Conservation (phyloP, 1,284 basidiomycete species). For the Taiwanofungus camphoratus region DNA sequence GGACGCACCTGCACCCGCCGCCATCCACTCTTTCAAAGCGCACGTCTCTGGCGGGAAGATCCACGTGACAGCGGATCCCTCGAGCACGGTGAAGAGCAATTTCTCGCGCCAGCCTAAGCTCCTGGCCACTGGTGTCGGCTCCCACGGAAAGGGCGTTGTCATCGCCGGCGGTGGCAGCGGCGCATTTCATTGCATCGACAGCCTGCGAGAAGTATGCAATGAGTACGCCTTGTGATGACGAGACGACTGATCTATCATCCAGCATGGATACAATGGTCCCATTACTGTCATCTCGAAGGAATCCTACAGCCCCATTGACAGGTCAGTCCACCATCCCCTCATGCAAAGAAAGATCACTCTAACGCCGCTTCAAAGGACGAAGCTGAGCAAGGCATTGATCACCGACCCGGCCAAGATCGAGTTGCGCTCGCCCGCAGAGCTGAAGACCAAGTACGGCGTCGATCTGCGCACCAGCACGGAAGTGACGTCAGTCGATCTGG, state of each 20-base stretch:
- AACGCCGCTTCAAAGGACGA: conserved; percentile 49
- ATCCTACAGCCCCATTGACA: conserved; percentile 79
- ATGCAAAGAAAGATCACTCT: neutral
- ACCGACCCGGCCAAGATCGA: conserved; percentile 75
- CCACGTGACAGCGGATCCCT: conserved; percentile 70
- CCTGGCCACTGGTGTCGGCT: conserved; percentile 31
- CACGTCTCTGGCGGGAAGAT: conserved; percentile 73
- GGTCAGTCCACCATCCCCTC: conserved; percentile 48
- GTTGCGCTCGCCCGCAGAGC: conserved; percentile 66
- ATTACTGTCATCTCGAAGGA: conserved; percentile 84
- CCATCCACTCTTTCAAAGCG: conserved; percentile 79
- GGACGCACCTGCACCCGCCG: conserved; percentile 85
- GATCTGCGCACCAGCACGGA: conserved; percentile 68
- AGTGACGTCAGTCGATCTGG: conserved; percentile 64
- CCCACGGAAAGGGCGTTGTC: conserved; percentile 52
- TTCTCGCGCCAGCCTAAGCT: conserved; percentile 55
- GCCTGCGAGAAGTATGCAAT: conserved; percentile 65
- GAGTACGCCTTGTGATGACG: neutral
- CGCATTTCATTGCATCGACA: conserved; percentile 77
- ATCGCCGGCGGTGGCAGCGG: conserved; percentile 88
- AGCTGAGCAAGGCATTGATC: conserved; percentile 84
- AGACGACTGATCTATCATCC: conserved; percentile 1
- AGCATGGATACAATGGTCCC: conserved; percentile 74
- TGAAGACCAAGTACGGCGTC: conserved; percentile 79
- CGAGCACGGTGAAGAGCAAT: conserved; percentile 66